A percentile compares a stretch with the other conserved stretches of the same genome.
Conservation (phyloP, 1,284 basidiomycete genomes). For the Hortiboletus rubellus region DNA sequence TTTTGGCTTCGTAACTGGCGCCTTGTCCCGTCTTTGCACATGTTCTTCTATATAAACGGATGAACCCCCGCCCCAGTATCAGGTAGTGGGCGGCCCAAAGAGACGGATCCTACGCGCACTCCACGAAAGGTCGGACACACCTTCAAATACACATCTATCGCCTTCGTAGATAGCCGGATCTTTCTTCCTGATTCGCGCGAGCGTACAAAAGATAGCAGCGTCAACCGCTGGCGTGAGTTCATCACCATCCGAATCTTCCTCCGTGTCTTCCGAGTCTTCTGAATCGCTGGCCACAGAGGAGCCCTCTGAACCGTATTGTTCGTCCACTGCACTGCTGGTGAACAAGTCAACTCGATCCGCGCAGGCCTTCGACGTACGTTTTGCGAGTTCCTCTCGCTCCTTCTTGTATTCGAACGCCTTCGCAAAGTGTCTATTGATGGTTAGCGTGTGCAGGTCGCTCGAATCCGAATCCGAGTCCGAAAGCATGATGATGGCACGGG, state of each 20-base stretch:
- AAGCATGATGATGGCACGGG: too few species aligned
- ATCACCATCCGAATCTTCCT: slow-evolving; percentile 95
- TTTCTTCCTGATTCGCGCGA: slow-evolving; percentile 81
- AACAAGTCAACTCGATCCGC: not conserved
- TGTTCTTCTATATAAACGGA: slow-evolving; percentile 58
- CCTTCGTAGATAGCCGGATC: slow-evolving; percentile 85
- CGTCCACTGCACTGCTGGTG: slow-evolving; percentile 58
- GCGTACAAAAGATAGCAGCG: slow-evolving; percentile 90
- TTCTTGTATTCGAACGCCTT: slow-evolving; percentile 81
- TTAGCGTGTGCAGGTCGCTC: slow-evolving; percentile 52
- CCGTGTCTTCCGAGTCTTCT: slow-evolving; percentile 73
- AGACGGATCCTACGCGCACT: not conserved
- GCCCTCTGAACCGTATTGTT: slow-evolving; percentile 84
- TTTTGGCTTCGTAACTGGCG: slow-evolving; percentile 24
- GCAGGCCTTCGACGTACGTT: slow-evolving; percentile 49
- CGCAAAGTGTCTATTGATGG: slow-evolving; percentile 80
- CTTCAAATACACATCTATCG: slow-evolving; percentile 72
- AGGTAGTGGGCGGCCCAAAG: not conserved
- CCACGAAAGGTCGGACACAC: slow-evolving; percentile 40
- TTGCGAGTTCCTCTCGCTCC: slow-evolving; percentile 79
- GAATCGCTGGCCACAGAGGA: slow-evolving; percentile 67
- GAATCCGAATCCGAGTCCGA: slow-evolving; percentile 30
- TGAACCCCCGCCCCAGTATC: not conserved
- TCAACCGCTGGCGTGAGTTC: slow-evolving; percentile 94
- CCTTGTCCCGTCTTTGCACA: slow-evolving; percentile 41